phyloP scores from a whole-genome alignment of 768 basidiomycete species.

The Austroboletus eburneus region DNA sequence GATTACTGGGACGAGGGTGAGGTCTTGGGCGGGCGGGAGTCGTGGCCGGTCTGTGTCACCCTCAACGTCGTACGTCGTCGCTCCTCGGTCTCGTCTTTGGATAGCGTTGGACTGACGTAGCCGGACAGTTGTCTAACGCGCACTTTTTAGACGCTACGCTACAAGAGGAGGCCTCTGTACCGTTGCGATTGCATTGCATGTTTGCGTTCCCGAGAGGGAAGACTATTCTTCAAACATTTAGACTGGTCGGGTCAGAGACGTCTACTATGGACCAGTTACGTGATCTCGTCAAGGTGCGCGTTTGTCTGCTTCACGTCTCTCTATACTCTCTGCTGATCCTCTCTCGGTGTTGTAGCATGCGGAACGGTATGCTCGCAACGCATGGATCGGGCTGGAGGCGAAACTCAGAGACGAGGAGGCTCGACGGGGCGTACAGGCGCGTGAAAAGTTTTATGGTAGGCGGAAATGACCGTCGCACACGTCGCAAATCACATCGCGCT shows the following conservation, averaged over 20 bases:
- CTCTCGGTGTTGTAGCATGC: constrained; percentile 55
- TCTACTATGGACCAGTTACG: constrained; percentile 45
- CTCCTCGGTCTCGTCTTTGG: no score
- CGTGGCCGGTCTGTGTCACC: constrained; percentile 76
- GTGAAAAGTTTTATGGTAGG: constrained; percentile 43
- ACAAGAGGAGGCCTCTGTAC: constrained; percentile 67
- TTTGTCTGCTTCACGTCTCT: neutral
- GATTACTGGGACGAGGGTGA: constrained; percentile 90
- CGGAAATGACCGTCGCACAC: neutral
- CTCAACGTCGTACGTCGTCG: constrained; percentile 65
- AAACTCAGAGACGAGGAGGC: constrained; percentile 66
- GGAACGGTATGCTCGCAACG: constrained; percentile 57
- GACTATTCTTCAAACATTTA: constrained; percentile 56
- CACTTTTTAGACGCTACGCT: constrained; percentile 73
- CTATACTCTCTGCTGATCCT: constrained; percentile 32
- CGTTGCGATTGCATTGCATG: constrained; percentile 55
- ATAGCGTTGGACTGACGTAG: no score
- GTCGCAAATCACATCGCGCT: no score
- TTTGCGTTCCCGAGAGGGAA: constrained; percentile 52
- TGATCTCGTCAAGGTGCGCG: constrained; percentile 51
- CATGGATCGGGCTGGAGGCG: constrained; percentile 52
- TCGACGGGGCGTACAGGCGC: constrained; percentile 55
- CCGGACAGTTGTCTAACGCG: constrained; percentile 47
- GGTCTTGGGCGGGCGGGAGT: constrained; percentile 52
- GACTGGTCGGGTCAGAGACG: constrained; percentile 61